Percentiles rank a stretch among this genome's conserved stretches.
These are phyloP conservation scores for Penicillium frequentans DNA, from an alignment of 2,329 filamentous ascomycete genomes.

Conservation along the genomic window DNA sequence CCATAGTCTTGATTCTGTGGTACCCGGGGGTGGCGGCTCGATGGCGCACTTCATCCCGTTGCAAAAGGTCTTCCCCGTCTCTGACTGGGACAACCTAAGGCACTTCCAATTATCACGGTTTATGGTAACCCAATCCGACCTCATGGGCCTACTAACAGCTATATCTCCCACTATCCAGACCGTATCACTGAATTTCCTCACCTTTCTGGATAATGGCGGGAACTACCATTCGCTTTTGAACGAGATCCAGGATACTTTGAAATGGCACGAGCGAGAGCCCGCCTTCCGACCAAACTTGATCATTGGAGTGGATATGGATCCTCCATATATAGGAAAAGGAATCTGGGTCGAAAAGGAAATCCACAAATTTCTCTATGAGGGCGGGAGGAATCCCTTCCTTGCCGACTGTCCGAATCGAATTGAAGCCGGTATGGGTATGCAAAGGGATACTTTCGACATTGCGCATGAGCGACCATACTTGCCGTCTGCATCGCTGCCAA, in stretches of 20 bases:
- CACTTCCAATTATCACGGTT: neutral
- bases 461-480: neutral
- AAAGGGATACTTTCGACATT: neutral
- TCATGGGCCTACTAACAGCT: neutral
- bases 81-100: neutral
- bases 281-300: neutral
- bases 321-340: neutral
- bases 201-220: neutral
- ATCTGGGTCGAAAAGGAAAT: neutral
- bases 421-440: neutral
- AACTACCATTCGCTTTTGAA: neutral
- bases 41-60: neutral
- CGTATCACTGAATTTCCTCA: neutral
- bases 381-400: neutral
- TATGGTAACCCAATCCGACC: neutral
- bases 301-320: neutral
- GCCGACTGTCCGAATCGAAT: neutral
- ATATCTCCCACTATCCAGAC: neutral
- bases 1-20: conserved; percentile 1
- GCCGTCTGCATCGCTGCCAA: neutral
- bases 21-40: neutral
- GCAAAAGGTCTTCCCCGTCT: neutral
- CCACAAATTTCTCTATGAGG: neutral
- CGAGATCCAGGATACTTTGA: neutral
- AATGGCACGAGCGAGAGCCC: neutral